Evolutionary conservation across 495 filamentous ascomycete species (phyloP).

Genomic region (Gamarada debralockiae): DNA sequence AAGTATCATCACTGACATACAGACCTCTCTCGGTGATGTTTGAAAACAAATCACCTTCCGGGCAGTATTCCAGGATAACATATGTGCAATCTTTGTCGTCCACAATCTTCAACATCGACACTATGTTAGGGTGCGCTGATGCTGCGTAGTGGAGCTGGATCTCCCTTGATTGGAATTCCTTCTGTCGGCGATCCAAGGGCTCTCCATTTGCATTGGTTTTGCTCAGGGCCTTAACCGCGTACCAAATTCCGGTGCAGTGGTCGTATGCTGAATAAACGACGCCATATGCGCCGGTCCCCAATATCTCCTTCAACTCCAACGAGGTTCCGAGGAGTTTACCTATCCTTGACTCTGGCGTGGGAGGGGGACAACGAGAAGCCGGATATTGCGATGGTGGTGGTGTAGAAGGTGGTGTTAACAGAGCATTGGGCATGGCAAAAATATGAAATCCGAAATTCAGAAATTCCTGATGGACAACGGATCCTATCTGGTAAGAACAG

Average conservation of each 20-base stretch:
- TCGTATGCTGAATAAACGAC: slow-evolving; percentile 95
- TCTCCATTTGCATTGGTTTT: slow-evolving; percentile 64
- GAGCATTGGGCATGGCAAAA: slow-evolving; percentile 14
- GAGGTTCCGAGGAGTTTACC: slow-evolving; percentile 23
- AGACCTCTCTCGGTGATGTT: slow-evolving; percentile 94
- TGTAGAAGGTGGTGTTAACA: slow-evolving; percentile 15
- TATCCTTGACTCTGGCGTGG: slow-evolving; percentile 25
- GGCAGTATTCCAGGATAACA: slow-evolving; percentile 96
- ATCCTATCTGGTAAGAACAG: not conserved
- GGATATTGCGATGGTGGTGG: slow-evolving; percentile 16
- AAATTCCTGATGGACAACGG: not conserved
- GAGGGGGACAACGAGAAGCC: not conserved
- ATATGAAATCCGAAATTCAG: slow-evolving; percentile 8
- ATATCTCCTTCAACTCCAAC: slow-evolving; percentile 42
- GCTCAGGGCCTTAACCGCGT: slow-evolving; percentile 96
- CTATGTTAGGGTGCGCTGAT: slow-evolving; percentile 86
- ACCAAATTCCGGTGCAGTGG: slow-evolving; percentile 73
- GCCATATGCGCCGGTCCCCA: slow-evolving; percentile 93
- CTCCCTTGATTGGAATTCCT: slow-evolving; percentile 87
- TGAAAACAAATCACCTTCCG: slow-evolving; percentile 93
- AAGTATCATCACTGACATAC: slow-evolving; percentile 87
- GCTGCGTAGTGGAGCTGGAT: slow-evolving; percentile 88
- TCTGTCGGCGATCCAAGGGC: slow-evolving; percentile 81
- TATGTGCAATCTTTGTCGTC: slow-evolving; percentile 91
- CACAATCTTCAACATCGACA: slow-evolving; percentile 91